phyloP scores from a whole-genome alignment of 2,329 filamentous ascomycete genomes.

The Xylaria polymorpha region DNA sequence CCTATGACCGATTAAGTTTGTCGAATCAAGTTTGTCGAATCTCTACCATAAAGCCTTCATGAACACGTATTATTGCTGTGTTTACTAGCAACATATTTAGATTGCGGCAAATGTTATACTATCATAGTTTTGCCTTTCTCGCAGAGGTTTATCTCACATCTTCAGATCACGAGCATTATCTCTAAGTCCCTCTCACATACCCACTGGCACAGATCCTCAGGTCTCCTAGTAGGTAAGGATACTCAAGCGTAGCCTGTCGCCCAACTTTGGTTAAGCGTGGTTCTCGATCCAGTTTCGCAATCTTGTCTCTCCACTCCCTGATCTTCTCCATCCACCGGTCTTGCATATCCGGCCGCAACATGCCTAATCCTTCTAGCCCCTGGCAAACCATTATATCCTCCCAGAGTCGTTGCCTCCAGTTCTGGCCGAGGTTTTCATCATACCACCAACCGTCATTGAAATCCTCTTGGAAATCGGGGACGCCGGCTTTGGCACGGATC shows the following conservation, averaged over 20 bases:
- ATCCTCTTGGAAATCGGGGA: background rate
- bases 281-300: background rate
- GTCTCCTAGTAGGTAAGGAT: background rate
- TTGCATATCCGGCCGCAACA: background rate
- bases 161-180: background rate
- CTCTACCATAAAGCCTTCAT: no score
- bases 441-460: conserved; percentile 7
- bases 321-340: background rate
- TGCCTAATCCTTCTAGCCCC: background rate
- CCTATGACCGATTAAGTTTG: no score
- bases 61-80: no score
- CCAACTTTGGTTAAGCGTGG: background rate
- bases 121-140: background rate
- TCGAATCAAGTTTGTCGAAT: no score
- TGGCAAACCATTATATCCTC: background rate
- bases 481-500: background rate
- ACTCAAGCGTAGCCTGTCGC: conserved; percentile 2
- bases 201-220: conserved; percentile 2
- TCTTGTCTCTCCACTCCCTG: conserved; percentile 1
- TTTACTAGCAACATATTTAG: no score
- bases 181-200: background rate
- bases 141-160: background rate
- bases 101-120: background rate
- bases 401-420: conserved; percentile 1
- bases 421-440: background rate